Evolutionary conservation across 2,329 filamentous ascomycete genomes (phyloP).

Genomic region (Fusarium napiforme): DNA sequence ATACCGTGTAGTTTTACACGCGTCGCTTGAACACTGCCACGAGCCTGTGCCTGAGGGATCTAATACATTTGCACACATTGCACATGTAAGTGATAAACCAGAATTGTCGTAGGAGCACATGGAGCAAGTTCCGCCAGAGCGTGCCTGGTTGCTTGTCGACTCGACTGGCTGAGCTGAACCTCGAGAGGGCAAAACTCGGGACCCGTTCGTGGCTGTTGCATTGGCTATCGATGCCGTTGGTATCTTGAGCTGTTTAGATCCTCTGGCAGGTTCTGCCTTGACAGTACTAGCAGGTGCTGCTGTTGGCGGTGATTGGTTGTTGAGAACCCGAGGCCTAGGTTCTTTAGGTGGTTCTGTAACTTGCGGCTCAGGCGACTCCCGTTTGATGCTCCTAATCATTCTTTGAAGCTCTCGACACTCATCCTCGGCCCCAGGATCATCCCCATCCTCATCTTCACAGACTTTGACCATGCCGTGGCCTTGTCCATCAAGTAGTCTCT

Average conservation of each 20-base stretch:
- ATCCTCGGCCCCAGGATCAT: constrained; percentile 55
- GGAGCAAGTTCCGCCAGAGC: constrained; percentile 55
- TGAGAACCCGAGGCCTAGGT: not conserved
- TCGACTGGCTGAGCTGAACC: not conserved
- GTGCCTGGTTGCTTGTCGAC: not conserved
- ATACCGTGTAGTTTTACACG: constrained; percentile 69
- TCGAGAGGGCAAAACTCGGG: not conserved
- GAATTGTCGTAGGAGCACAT: constrained; percentile 77
- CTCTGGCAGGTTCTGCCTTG: constrained; percentile 23
- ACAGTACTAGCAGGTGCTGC: not conserved
- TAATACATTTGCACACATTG: constrained; percentile 77
- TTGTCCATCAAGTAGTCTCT: constrained; percentile 71
- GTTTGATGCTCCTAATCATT: constrained; percentile 46
- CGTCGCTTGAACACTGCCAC: constrained; percentile 71
- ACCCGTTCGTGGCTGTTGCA: not conserved
- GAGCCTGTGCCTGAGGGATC: constrained; percentile 62
- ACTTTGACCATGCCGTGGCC: constrained; percentile 77
- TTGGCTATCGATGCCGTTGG: not conserved
- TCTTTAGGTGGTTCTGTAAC: not conserved
- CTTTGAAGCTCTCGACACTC: constrained; percentile 74
- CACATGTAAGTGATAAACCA: constrained; percentile 66
- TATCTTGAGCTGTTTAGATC: not conserved
- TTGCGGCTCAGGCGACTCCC: constrained; percentile 23
- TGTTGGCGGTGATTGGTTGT: not conserved
- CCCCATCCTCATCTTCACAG: constrained; percentile 73